A percentile compares a stretch with the other conserved stretches of the same genome.
Evolutionary conservation across 257 asterid species (phyloP).

Genomic region (Primulina eburnea): DNA sequence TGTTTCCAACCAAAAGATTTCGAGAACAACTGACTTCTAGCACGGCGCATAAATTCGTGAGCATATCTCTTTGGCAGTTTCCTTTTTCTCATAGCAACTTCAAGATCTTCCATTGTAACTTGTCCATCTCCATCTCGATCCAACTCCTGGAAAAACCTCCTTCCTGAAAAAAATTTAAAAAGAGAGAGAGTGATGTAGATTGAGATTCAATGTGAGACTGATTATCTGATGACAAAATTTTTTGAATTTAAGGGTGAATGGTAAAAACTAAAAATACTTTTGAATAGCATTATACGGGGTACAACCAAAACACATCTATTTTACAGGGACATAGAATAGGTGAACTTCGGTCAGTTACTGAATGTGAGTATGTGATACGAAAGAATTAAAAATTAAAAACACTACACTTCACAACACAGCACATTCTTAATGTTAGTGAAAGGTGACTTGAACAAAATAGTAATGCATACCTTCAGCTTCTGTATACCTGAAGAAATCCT

Average conservation of each 20-base stretch:
- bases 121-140: slow-evolving; percentile 99
- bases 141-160: slow-evolving; percentile 88
- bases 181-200: slow-evolving; percentile 7
- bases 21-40: slow-evolving; percentile 86
- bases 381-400: neutral
- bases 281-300: neutral
- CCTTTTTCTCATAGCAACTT: slow-evolving; percentile 88
- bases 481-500: slow-evolving; percentile 95
- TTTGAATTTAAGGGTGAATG: slow-evolving; percentile 1
- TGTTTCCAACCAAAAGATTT: slow-evolving; percentile 98
- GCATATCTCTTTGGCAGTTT: slow-evolving; percentile 93
- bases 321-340: neutral
- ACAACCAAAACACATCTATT: neutral
- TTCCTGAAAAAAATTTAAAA: slow-evolving; percentile 49
- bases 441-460: neutral
- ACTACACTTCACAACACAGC: neutral
- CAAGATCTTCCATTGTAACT: slow-evolving; percentile 97
- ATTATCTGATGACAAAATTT: neutral
- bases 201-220: slow-evolving; percentile 8
- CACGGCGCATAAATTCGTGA: slow-evolving; percentile 83
- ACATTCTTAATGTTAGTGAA: neutral
- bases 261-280: neutral
- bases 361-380: neutral
- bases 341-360: neutral
- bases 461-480: slow-evolving; percentile 85